These are phyloP conservation scores for Proliferodiscus dingleyae DNA, from an alignment of 2,329 filamentous ascomycete species.

Conservation along the genomic window DNA sequence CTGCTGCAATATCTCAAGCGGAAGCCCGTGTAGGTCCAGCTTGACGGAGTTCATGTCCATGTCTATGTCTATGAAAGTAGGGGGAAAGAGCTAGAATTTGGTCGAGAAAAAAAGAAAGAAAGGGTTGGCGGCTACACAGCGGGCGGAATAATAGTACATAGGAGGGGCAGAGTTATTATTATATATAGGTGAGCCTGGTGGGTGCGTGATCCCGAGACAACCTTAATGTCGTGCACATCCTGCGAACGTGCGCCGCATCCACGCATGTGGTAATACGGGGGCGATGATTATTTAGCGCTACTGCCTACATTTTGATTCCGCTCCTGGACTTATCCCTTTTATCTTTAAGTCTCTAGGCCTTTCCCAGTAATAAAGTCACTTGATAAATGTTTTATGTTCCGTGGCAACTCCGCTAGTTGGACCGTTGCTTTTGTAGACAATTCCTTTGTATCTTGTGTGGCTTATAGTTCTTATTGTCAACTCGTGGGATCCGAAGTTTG, in stretches of 20 bases:
- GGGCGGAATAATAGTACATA: neutral
- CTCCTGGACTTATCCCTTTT: too few species aligned
- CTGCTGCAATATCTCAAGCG: conserved; percentile 6
- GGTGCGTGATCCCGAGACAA: neutral
- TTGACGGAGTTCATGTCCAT: too few species aligned
- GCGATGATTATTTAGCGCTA: neutral
- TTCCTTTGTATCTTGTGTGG: neutral
- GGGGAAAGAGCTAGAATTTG: neutral
- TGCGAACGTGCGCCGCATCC: neutral
- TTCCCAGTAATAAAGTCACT: neutral
- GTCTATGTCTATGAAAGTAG: neutral
- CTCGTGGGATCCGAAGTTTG: neutral
- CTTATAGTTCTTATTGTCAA: neutral
- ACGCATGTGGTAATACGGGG: neutral
- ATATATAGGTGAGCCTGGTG: neutral
- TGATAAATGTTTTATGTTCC: neutral
- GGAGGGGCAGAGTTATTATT: too few species aligned
- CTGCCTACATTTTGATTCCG: neutral
- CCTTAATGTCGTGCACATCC: neutral
- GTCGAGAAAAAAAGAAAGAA: neutral
- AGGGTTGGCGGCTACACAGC: neutral
- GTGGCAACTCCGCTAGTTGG: neutral
- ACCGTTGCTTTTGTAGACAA: neutral
- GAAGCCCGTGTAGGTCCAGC: neutral
- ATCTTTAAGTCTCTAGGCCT: too few species aligned